Conservation (phyloP, 164 flowering plant genomes). For the Magnolia officinalis region DNA sequence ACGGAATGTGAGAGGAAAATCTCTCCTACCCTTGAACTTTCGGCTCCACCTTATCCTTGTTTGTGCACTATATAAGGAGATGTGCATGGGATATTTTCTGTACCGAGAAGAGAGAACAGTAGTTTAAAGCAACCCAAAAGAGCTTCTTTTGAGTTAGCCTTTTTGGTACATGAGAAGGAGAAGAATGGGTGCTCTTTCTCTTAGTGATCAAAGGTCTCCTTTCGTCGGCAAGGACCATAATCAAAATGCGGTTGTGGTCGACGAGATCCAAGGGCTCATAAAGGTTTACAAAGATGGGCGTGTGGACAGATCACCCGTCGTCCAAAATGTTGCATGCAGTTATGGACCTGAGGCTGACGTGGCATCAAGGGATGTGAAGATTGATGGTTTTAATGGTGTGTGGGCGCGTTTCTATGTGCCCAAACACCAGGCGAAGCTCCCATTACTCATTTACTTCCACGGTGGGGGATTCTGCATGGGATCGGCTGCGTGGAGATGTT, state of each 20-base stretch:
- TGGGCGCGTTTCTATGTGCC: constrained; percentile 56
- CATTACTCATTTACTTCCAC: constrained; percentile 53
- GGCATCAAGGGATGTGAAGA: constrained; percentile 36
- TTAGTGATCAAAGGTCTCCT: constrained; percentile 27
- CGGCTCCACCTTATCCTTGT: neutral
- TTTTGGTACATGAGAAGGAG: constrained; percentile 15
- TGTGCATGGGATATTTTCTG: neutral
- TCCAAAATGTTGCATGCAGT: constrained; percentile 30
- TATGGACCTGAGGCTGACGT: constrained; percentile 33
- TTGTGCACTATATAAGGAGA: neutral
- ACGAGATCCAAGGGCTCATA: constrained; percentile 50
- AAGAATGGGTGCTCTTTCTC: constrained; percentile 37
- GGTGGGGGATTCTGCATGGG: constrained; percentile 70
- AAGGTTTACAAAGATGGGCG: constrained; percentile 53
- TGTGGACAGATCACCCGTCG: constrained; percentile 48
- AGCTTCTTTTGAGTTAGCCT: neutral
- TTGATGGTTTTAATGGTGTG: constrained; percentile 35
- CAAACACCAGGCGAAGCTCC: constrained; percentile 23
- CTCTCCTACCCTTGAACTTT: constrained; percentile 5
- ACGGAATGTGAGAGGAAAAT: neutral
- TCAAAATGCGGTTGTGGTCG: constrained; percentile 28
- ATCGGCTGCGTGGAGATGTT: constrained; percentile 58
- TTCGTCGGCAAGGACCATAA: constrained; percentile 13
- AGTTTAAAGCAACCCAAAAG: neutral
- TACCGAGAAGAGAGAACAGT: neutral